Evolutionary conservation across 352 stramenopile species (phyloP).

Genomic region (Globisporangium radiosum): DNA sequence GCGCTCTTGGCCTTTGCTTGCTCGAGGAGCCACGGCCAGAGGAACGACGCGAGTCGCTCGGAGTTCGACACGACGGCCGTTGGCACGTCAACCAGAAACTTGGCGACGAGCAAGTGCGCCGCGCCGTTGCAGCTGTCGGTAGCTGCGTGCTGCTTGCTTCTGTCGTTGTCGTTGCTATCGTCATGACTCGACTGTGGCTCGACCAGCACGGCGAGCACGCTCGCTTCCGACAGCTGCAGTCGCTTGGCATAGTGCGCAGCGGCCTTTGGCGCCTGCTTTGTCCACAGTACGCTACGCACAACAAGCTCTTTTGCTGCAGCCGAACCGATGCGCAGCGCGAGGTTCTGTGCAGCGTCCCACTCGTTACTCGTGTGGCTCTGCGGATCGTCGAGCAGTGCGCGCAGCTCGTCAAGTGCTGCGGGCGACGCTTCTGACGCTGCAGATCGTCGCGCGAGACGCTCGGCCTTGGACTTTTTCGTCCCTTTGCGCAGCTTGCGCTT

Average conservation of each 20-base stretch:
- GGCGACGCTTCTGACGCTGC: neutral
- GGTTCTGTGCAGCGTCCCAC: slow-evolving; percentile 56
- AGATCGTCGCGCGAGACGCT: slow-evolving; percentile 11
- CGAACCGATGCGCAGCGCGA: slow-evolving; percentile 36
- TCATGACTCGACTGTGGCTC: too few relatives aligned
- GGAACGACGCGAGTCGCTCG: slow-evolving; percentile 32
- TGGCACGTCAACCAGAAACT: slow-evolving; percentile 52
- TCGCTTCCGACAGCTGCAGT: slow-evolving; percentile 22
- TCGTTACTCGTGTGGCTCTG: slow-evolving; percentile 13
- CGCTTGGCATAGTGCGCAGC: slow-evolving; percentile 68
- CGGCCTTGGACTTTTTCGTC: slow-evolving; percentile 29
- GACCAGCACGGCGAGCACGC: slow-evolving; percentile 21
- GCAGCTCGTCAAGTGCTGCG: slow-evolving; percentile 7
- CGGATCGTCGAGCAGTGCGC: neutral
- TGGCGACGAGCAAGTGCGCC: slow-evolving; percentile 29
- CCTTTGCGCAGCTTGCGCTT: slow-evolving; percentile 23
- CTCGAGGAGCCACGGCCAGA: slow-evolving; percentile 49
- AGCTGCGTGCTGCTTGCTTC: neutral
- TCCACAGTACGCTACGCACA: slow-evolving; percentile 31
- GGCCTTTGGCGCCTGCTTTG: slow-evolving; percentile 30
- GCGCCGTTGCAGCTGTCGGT: neutral
- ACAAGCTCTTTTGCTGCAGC: slow-evolving; percentile 29
- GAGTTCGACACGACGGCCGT: slow-evolving; percentile 23
- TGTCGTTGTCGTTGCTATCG: neutral
- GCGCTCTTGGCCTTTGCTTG: slow-evolving; percentile 6